Evolutionary conservation across 805 yeast genomes (phyloP).

Genomic region (Metschnikowia borealis): DNA sequence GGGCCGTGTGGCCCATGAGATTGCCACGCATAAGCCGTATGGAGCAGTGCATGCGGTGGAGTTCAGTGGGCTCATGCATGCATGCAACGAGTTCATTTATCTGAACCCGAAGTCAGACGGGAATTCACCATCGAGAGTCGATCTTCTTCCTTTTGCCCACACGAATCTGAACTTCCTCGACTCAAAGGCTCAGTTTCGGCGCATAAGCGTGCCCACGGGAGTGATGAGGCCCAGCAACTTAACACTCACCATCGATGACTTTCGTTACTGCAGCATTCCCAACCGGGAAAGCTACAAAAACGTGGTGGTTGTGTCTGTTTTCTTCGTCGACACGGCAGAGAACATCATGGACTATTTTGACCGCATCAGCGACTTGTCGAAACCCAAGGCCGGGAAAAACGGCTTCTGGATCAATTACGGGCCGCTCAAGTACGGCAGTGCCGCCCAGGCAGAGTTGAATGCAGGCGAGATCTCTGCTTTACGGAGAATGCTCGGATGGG

Average conservation of each 20-base stretch:
- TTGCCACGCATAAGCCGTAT: constrained; percentile 42
- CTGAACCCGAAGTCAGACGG: constrained; percentile 5
- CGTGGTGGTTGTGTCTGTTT: constrained; percentile 61
- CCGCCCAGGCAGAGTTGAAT: constrained; percentile 70
- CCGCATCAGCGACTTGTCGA: constrained; percentile 46
- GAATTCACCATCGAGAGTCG: background rate
- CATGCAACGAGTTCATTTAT: constrained; percentile 61
- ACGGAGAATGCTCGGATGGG: constrained; percentile 63
- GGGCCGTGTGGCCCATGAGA: constrained; percentile 70
- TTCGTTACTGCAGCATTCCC: constrained; percentile 46
- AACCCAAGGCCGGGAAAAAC: constrained; percentile 31
- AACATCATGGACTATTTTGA: constrained; percentile 74
- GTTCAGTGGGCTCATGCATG: constrained; percentile 68
- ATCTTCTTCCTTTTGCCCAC: constrained; percentile 39
- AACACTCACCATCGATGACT: constrained; percentile 55
- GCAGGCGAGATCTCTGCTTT: constrained; percentile 62
- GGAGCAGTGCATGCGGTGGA: constrained; percentile 68
- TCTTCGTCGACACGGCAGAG: constrained; percentile 90
- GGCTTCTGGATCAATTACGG: constrained; percentile 89
- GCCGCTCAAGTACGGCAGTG: constrained; percentile 88
- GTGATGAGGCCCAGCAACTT: constrained; percentile 45
- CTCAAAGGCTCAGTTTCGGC: constrained; percentile 48
- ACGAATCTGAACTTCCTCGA: constrained; percentile 62
- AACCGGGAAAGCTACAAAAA: constrained; percentile 33
- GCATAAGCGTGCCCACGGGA: constrained; percentile 27